Percentiles rank a stretch among this genome's conserved stretches.
These are phyloP conservation scores for Blastocystis sp. DNA, from an alignment of 352 stramenopile species.

Conservation along the genomic window DNA sequence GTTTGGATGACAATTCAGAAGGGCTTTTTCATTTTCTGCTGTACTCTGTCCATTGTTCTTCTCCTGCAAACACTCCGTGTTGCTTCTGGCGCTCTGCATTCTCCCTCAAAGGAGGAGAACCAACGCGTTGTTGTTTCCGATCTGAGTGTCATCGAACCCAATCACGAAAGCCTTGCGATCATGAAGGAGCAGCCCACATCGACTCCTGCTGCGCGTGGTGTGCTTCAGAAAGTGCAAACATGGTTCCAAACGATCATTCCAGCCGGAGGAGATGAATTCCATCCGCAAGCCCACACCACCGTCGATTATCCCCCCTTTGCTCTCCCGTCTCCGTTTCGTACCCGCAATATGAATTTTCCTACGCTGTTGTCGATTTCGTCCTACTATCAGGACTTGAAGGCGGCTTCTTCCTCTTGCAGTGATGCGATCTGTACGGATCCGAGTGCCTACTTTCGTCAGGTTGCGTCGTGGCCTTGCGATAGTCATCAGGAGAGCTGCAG, in stretches of 20 bases:
- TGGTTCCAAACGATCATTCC: not conserved
- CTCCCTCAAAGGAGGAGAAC: too few relatives aligned
- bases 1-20: not conserved
- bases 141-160: too few relatives aligned
- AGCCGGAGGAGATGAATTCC: not conserved
- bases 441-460: conserved; percentile 10
- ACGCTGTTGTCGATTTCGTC: not conserved
- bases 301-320: conserved; percentile 37
- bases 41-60: not conserved
- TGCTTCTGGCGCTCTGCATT: too few relatives aligned
- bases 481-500: not conserved
- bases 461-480: not conserved
- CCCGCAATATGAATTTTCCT: not conserved
- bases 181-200: too few relatives aligned
- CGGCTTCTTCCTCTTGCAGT: not conserved
- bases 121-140: too few relatives aligned
- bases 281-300: not conserved
- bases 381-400: conserved; percentile 15
- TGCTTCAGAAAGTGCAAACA: too few relatives aligned
- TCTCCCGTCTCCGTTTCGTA: conserved; percentile 22
- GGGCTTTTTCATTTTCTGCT: not conserved
- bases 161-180: too few relatives aligned
- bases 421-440: conserved; percentile 29
- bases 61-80: not conserved
- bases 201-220: too few relatives aligned